Base-by-base conservation (phyloP, 2,329 filamentous ascomycete genomes). In the Chlorencoelia australis region DNA sequence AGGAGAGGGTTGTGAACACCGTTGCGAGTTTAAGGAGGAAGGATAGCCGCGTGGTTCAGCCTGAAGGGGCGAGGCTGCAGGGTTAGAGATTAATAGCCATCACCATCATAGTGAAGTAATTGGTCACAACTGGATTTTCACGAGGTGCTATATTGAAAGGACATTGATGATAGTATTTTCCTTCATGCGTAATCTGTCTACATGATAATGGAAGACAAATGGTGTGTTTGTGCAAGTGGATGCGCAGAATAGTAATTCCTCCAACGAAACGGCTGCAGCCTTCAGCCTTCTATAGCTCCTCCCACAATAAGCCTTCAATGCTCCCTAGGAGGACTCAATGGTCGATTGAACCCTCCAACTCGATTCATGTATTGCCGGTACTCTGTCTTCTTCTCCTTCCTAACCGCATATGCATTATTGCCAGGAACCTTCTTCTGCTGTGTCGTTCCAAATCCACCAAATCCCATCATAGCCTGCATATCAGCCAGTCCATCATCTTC, bases 291-390 rank as follows among this genome's bases (percentile, higher is more conserved):
- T n/a, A n/a, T n/a, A n/a, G n/a, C n/a, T n/a, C n/a, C n/a, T n/a
- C n/a, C n/a, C n/a, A n/a, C n/a, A n/a, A n/a, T n/a, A n/a, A n/a
- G n/a, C n/a, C n/a, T 16, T 39, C 21, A 39, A 17, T 26, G 41
- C 30, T 57, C 48, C 28, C 53, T 50, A 14, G 59, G 57, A 14
- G 75, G 76, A 58, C 79, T 82, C 35, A 88, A 63, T 30, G 83
- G 82, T 50, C 83, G 64, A 57, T 89, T 91, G 66, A 91, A 91
- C 5, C 83, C 83, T 38, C 83, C 83, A 34, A 77, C 68, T 39
- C 83, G 73, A 55, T 91, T 91, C 77, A 98, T 98, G 61, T 98
- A 98, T 71, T 98, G 91, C 50, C 91, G 73, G 56, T 95, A 96
- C 66, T 93, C 75, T 10, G 80, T 83, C 74, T 86, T 88, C 75